Evolutionary conservation across 2,329 filamentous ascomycete genomes (phyloP), one percentile per base, ranked within the genome.

Genomic region (Daldinia sp.): DNA sequence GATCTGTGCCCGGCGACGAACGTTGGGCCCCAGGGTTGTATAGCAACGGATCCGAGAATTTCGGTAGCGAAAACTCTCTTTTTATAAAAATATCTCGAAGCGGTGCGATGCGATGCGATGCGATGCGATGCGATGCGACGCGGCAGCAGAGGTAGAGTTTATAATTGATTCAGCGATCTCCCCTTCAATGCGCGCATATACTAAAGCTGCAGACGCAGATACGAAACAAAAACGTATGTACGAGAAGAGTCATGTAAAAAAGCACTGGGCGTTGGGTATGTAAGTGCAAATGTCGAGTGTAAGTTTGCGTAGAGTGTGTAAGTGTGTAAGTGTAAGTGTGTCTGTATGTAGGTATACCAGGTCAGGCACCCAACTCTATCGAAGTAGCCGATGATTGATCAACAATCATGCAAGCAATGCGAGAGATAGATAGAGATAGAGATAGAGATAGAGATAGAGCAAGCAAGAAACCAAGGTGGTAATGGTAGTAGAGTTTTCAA

Each of bases 351-450:
- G 10, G 51, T 54, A 20, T 39, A 37, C 33, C 33, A 54, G 51
- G 51, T 37, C 20, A 54, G 51, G 56, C 44, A 65, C 60, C 51
- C 50, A 54, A 64, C 23, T 55, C 42, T 61, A 54, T 59, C 63
- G 51, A 60, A 10, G 35, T 33, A 59, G 50, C 54, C 30, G 51
- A 57, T 63, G 70, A 74, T 73, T 67, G 72, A 74, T 73, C 69
- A 73, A 74, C 70, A 74, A 73, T 68, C 67, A 65, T 60, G 62
- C 58, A 65, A 67, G 41, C 20, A 23, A 23, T 23, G 20, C 20
- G 20, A 23, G 20, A 23, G 20, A 23, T 23, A 1, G 20, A 23
- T 23, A 23, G 20, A 23, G 20, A 23, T 1, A 23, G 1, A 2
- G 20, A 23, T 23, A 23, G 20, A 23, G 20, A 23, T 23, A 23